Conservation (phyloP, 805 yeast species). For the Candida berthetii region DNA sequence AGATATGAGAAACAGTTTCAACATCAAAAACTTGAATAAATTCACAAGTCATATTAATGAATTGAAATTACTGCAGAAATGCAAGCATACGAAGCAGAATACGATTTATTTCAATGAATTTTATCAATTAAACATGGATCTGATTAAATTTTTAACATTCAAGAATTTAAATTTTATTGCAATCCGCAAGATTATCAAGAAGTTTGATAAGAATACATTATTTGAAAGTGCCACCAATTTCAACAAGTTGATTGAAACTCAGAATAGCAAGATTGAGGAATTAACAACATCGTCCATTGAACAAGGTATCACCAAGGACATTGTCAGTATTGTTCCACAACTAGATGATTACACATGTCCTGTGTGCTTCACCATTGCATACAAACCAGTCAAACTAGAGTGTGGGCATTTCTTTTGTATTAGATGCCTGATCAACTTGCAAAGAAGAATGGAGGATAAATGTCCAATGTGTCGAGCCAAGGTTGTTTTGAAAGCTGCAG, state of each 20-base stretch:
- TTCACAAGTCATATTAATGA: constrained; percentile 33
- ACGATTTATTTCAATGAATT: constrained; percentile 42
- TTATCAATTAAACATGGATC: constrained; percentile 43
- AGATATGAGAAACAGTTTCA: constrained; percentile 45
- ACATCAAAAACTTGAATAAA: constrained; percentile 36
- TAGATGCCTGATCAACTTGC: constrained; percentile 63
- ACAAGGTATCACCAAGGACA: constrained; percentile 42
- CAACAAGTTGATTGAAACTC: constrained; percentile 36
- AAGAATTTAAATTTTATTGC: constrained; percentile 61
- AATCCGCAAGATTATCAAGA: constrained; percentile 60
- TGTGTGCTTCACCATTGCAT: constrained; percentile 63
- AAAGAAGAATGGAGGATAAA: constrained; percentile 47
- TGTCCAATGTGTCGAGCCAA: constrained; percentile 62
- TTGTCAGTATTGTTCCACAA: constrained; percentile 60
- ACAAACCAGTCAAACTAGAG: constrained; percentile 57
- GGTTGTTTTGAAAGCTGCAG: constrained; percentile 54
- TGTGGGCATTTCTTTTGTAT: constrained; percentile 72
- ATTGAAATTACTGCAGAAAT: constrained; percentile 30
- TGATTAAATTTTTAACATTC: constrained; percentile 52
- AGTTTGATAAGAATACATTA: constrained; percentile 69
- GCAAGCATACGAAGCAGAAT: constrained; percentile 38
- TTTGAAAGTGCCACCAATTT: constrained; percentile 39
- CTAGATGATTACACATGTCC: constrained; percentile 74
- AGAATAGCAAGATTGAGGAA: constrained; percentile 42
- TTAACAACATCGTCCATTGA: constrained; percentile 14